These are phyloP conservation scores for Yamadazyma siamensis DNA, from an alignment of 1,139 yeast genomes.

Conservation along the genomic window DNA sequence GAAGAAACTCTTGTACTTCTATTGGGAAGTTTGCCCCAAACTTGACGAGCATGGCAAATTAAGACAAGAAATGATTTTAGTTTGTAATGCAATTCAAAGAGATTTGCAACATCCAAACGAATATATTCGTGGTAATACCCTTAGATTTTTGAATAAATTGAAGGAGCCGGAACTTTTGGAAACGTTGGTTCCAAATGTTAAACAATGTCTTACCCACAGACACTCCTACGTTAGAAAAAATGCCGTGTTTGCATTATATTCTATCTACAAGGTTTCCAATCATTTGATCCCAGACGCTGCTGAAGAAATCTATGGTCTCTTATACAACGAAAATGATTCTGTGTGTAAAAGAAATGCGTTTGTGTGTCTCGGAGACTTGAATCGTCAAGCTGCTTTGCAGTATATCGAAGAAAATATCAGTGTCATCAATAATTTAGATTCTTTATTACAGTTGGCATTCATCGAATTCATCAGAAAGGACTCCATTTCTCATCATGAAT, in stretches of 20 bases:
- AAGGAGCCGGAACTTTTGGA: conserved; percentile 93
- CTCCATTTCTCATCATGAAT: conserved; percentile 58
- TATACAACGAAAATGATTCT: conserved; percentile 82
- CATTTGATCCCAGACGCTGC: conserved; percentile 95
- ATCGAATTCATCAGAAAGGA: conserved; percentile 90
- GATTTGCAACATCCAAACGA: conserved; percentile 98
- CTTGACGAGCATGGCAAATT: conserved; percentile 82
- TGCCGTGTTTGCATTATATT: conserved; percentile 87
- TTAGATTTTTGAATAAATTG: conserved; percentile 85
- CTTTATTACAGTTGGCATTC: conserved; percentile 82
- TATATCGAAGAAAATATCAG: conserved; percentile 73
- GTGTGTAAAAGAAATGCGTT: conserved; percentile 96
- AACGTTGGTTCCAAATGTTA: conserved; percentile 90
- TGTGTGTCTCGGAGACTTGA: conserved; percentile 77
- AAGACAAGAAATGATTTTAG: conserved; percentile 98
- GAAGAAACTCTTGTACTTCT: conserved; percentile 88
- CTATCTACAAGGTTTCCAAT: conserved; percentile 78
- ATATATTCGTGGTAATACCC: conserved; percentile 90
- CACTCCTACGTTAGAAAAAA: conserved; percentile 98
- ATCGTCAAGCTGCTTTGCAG: conserved; percentile 79
- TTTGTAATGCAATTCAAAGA: conserved; percentile 95
- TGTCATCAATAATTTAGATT: conserved; percentile 68
- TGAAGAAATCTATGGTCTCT: conserved; percentile 70
- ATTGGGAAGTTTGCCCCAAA: conserved; percentile 98
- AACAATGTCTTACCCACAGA: conserved; percentile 90